Base-by-base conservation (phyloP, 257 asterid species). In the Voacanga thouarsii region DNA sequence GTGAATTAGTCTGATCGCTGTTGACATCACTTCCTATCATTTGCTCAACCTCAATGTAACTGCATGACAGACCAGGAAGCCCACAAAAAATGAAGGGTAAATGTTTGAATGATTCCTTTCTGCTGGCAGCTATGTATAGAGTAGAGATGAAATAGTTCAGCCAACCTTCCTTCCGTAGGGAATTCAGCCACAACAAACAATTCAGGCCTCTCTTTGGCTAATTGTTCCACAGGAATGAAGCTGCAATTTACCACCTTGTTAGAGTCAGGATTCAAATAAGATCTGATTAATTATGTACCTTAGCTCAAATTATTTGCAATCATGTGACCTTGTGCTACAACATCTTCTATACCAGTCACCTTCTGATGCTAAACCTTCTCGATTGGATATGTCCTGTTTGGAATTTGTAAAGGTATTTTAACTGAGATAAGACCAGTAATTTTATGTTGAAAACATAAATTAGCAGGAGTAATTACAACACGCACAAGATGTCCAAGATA, bases 341-440 rank as follows among this genome's bases (percentile, higher is more conserved):
- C 89, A 80, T 75, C 94, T 86, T 47, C 64, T 84, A 68, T 83
- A 83, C 93, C 98, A 84, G 81, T 93, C 93, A 44, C 82, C 89
- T 47, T 90, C 97, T 68, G 94, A 88, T 49, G 96, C 95, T 82
- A 92, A 86, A 67, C 94, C 97, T 83, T 89, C 94, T 12, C 89
- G 87, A 75, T 90, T 92, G 55, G 98, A 94, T 80, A 94, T 77
- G 80, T 90, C 98, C 97, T 94, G 86, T 76, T 73, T 49, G 79
- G 59, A 81, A 47, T 76, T n/a, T 60, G 82, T 73, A 57, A 63
- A 80, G 28, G 37, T 33, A 33, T 33, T 33, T 33, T 33, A 33
- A 33, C 37, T 49, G 41, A 7, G 78, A 51, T 75, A 66, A 69
- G 72, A 65, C 74, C 41, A 41, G 50, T 37, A 8, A 24, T 39